These are phyloP conservation scores for Scytalidium lignicola DNA, from an alignment of 2,329 filamentous ascomycete species.

Conservation along the genomic window DNA sequence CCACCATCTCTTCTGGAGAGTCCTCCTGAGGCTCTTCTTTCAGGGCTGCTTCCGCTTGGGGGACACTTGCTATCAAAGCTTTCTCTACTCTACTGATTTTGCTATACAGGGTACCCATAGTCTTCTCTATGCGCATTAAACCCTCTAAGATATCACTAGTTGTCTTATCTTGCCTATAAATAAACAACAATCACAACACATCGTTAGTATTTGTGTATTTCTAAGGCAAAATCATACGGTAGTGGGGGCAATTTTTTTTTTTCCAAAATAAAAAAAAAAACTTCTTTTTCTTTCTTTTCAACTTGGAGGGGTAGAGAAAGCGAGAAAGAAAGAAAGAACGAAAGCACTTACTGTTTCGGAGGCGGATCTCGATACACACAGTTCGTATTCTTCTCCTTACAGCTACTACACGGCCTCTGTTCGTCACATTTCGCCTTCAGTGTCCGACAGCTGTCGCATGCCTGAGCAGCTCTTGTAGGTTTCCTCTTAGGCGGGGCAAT, in stretches of 20 bases:
- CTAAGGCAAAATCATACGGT: no score
- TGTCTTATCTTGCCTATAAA: conserved; percentile 46
- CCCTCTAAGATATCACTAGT: conserved; percentile 55
- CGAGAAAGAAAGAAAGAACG: no score
- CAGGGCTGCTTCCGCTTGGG: not conserved
- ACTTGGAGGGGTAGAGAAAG: no score
- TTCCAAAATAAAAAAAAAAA: no score
- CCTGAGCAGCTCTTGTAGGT: conserved; percentile 45
- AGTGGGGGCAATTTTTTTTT: no score
- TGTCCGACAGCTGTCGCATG: conserved; percentile 83
- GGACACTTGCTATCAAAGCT: not conserved
- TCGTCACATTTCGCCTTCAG: conserved; percentile 92
- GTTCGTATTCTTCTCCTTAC: conserved; percentile 75
- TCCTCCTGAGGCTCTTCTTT: not conserved
- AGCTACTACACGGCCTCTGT: conserved; percentile 76
- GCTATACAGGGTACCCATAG: not conserved
- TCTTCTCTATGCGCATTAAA: conserved; percentile 13
- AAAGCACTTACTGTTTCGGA: conserved; percentile 71
- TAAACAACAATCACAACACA: no score
- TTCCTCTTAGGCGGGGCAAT: conserved; percentile 14
- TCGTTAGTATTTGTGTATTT: not conserved
- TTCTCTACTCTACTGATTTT: not conserved
- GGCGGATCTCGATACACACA: conserved; percentile 90
- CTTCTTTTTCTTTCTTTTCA: no score
- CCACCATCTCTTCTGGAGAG: not conserved